Conservation (phyloP, 2,329 filamentous ascomycete species). For the Fonsecaea multimorphosa region DNA sequence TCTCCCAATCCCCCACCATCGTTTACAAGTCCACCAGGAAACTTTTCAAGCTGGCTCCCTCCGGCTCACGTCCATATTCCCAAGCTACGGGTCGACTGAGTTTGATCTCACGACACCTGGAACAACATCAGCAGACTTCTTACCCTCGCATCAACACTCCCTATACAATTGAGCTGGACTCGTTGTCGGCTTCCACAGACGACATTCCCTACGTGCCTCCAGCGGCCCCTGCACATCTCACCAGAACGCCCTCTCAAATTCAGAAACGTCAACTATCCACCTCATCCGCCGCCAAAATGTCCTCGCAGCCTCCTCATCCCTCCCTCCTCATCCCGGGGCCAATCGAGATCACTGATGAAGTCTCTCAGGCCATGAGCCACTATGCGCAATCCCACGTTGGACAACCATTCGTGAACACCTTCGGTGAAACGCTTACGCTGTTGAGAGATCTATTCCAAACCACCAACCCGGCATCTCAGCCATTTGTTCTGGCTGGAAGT, state of each 20-base stretch:
- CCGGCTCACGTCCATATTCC: slow-evolving; percentile 51
- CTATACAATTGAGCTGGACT: slow-evolving; percentile 65
- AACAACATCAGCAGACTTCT: slow-evolving; percentile 48
- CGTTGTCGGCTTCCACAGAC: slow-evolving; percentile 55
- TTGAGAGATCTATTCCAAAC: slow-evolving; percentile 95
- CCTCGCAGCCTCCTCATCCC: slow-evolving; percentile 63
- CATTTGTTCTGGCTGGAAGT: slow-evolving; percentile 91
- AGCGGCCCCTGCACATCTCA: slow-evolving; percentile 18
- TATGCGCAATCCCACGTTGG: slow-evolving; percentile 84
- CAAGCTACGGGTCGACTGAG: slow-evolving; percentile 56
- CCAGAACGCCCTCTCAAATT: slow-evolving; percentile 19
- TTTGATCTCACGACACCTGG: slow-evolving; percentile 67
- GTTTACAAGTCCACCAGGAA: slow-evolving; percentile 17
- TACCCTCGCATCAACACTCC: slow-evolving; percentile 67
- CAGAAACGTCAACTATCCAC: slow-evolving; percentile 35
- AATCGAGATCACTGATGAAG: slow-evolving; percentile 37
- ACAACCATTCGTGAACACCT: slow-evolving; percentile 83
- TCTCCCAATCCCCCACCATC: slow-evolving; percentile 12
- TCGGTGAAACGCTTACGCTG: slow-evolving; percentile 86
- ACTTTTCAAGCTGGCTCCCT: slow-evolving; percentile 55
- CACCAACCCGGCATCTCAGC: slow-evolving; percentile 78
- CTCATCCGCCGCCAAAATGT: slow-evolving; percentile 35
- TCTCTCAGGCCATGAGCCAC: slow-evolving; percentile 37
- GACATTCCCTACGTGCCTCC: slow-evolving; percentile 57
- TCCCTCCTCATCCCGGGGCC: slow-evolving; percentile 94